phyloP scores from a whole-genome alignment of 2,329 filamentous ascomycete species.

The Cladophialophora chaetospira region DNA sequence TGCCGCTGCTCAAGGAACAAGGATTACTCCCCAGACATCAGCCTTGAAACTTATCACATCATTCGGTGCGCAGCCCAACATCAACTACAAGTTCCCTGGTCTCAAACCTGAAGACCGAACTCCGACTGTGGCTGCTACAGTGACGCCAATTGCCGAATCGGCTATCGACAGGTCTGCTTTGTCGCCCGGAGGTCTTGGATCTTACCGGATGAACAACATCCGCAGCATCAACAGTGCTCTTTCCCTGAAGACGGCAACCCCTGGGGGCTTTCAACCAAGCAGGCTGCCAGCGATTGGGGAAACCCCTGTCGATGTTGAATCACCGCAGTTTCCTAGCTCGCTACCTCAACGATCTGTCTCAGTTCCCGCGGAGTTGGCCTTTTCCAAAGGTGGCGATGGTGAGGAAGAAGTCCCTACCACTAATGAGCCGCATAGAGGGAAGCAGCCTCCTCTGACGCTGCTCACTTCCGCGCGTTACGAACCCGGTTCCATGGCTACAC shows the following conservation, averaged over 20 bases:
- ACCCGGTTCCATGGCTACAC: conserved; percentile 40
- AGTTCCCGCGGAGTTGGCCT: conserved; percentile 32
- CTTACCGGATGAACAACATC: conserved; percentile 57
- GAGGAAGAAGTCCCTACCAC: conserved; percentile 42
- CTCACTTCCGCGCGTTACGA: conserved; percentile 50
- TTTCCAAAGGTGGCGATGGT: conserved; percentile 7
- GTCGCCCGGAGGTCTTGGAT: conserved; percentile 69
- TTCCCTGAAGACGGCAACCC: conserved; percentile 65
- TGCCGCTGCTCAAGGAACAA: conserved; percentile 44
- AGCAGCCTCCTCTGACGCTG: conserved; percentile 42
- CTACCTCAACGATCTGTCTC: conserved; percentile 42
- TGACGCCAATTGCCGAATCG: conserved; percentile 84
- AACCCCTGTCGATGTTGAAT: conserved; percentile 57
- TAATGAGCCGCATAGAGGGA: conserved; percentile 36
- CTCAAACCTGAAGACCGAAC: conserved; percentile 62
- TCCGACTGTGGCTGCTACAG: conserved; percentile 73
- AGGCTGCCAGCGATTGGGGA: conserved; percentile 80
- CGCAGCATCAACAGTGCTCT: conserved; percentile 71
- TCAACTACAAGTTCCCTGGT: conserved; percentile 65
- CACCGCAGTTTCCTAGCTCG: conserved; percentile 36
- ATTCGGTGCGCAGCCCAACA: conserved; percentile 59
- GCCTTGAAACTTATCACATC: conserved; percentile 89
- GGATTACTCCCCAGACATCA: conserved; percentile 73
- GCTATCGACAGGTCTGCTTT: conserved; percentile 61
- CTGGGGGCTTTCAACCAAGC: conserved; percentile 55